Evolutionary conservation across 139 green algal species (phyloP), one percentile per base, ranked within the genome.

Genomic region (Nannochloris sp.): DNA sequence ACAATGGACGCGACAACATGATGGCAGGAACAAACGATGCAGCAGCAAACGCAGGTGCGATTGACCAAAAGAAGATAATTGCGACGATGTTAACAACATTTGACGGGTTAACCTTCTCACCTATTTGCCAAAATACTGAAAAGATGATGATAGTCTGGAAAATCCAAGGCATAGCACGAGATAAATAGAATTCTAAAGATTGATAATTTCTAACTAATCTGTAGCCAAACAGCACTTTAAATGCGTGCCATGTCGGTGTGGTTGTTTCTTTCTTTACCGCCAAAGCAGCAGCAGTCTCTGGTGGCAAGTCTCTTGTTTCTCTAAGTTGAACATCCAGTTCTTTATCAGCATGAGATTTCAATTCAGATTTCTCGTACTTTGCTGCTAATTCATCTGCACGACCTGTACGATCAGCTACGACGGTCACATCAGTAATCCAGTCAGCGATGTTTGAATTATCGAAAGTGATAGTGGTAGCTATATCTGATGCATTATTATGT

Each of bases 61-160:
- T 48, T 36, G 14, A 36, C 34, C 34, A 68, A 27, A 56, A 56
- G 44, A 68, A 68, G 12, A 68, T 37, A 27, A 68, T 37, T 38
- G 34, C 61, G 0, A 24, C 10, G 30, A 68, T 19, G 44, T 68
- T 68, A 25, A n/a, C 27, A 5, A 54, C 60, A 30, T 5, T 64
- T 23, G n/a, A 27, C 36, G n/a, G 5, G 32, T 23, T 55, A n/a
- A 64, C n/a, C 13, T 64, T 48, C 7, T 48, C 37, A 0, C 23
- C 56, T 5, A 64, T 25, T 7, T 38, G 29, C 56, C 56, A 64
- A 24, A 64, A 64, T 47, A 25, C 32, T 6, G 36, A 54, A 47
- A 64, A 54, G 23, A 64, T 47, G 6, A 64, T 64, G 6, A 64
- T 14, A 31, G 36, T 64, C 25, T 54, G 56, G 32, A 64, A 38